Conservation (phyloP, 306 rosid species). For the Prunus mira region DNA sequence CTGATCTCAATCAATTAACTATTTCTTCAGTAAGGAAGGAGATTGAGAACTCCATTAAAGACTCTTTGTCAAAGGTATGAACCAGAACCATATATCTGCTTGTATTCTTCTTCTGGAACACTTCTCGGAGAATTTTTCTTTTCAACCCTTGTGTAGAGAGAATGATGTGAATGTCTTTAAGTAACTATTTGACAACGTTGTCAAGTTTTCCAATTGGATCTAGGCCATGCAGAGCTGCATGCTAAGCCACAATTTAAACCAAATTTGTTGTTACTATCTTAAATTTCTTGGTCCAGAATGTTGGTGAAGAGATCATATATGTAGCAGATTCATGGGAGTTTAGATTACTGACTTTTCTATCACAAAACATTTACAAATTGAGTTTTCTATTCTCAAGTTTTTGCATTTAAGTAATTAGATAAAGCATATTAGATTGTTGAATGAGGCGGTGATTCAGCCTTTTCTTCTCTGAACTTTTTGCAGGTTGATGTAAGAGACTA, state of each 20-base stretch:
- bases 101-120: not conserved
- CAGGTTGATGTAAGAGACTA: constrained; percentile 61
- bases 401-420: not conserved
- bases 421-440: not conserved
- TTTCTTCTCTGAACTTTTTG: constrained; percentile 14
- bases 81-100: not conserved
- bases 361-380: not conserved
- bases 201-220: not conserved
- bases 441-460: not conserved
- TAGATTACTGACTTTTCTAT: not conserved
- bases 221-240: not conserved
- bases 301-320: not conserved
- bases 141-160: constrained; percentile 2
- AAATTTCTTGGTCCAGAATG: not conserved
- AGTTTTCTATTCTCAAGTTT: not conserved
- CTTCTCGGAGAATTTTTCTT: not conserved
- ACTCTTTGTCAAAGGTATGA: constrained; percentile 52
- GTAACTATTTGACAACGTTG: not conserved
- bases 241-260: not conserved
- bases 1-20: constrained; percentile 34
- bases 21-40: constrained; percentile 43
- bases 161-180: not conserved
- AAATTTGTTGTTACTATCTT: not conserved
- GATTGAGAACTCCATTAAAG: constrained; percentile 53
- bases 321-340: constrained; percentile 1